These are phyloP conservation scores for Wickerhamiella galacta DNA, from an alignment of 805 yeast species.

Conservation along the genomic window DNA sequence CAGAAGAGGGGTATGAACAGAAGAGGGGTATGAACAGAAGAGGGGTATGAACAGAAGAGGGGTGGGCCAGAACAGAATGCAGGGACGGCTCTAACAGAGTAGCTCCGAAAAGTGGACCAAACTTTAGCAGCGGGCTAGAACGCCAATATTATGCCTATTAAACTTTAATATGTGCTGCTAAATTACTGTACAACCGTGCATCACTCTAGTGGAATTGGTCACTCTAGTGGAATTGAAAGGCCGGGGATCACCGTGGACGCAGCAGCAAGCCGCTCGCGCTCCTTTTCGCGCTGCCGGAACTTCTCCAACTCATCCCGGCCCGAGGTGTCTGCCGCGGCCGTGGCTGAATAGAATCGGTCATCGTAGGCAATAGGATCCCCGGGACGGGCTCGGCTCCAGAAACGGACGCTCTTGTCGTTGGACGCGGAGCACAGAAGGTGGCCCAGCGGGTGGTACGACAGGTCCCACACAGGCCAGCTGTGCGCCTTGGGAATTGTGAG, in stretches of 20 bases:
- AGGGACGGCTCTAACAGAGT: no score
- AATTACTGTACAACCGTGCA: no score
- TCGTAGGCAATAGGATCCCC: slow-evolving; percentile 69
- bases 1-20: no score
- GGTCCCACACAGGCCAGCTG: slow-evolving; percentile 76
- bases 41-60: no score
- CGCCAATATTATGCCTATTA: no score
- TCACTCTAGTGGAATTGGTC: no score
- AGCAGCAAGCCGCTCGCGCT: slow-evolving; percentile 18
- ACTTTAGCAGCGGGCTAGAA: no score
- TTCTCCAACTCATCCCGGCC: slow-evolving; percentile 3
- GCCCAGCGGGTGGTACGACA: slow-evolving; percentile 89
- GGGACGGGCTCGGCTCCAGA: slow-evolving; percentile 90
- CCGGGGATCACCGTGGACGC: slow-evolving; percentile 36
- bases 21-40: no score
- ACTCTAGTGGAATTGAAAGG: no score
- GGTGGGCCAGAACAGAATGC: no score
- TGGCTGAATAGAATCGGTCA: slow-evolving; percentile 47
- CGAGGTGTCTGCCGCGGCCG: slow-evolving; percentile 26
- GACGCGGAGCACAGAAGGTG: slow-evolving; percentile 85
- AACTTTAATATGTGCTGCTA: no score
- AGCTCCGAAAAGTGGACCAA: no score
- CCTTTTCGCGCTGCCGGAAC: slow-evolving; percentile 6
- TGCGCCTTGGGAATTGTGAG: slow-evolving; percentile 72
- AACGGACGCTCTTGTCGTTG: slow-evolving; percentile 78